Evolutionary conservation across 1,284 basidiomycete species (phyloP).

Genomic region (Ceratobasidium sp.): DNA sequence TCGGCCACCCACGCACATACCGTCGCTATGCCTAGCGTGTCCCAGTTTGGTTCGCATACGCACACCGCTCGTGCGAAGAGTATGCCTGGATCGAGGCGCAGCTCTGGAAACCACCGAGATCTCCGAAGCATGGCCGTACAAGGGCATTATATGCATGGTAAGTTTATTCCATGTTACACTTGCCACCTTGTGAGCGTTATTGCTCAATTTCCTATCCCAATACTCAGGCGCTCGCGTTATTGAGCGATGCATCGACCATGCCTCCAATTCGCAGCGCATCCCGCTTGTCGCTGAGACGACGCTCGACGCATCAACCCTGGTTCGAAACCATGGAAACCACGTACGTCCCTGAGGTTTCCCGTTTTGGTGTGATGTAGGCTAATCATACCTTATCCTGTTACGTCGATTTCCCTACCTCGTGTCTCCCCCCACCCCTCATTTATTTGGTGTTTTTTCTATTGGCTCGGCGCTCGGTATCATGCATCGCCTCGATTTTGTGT

Average conservation of each 20-base stretch:
- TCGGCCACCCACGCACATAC: slow-evolving; percentile 34
- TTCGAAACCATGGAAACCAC: slow-evolving; percentile 98
- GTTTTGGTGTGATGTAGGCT: too few species aligned
- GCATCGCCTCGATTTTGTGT: too few species aligned
- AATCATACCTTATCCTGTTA: too few species aligned
- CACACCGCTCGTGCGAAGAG: slow-evolving; percentile 81
- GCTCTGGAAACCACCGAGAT: slow-evolving; percentile 49
- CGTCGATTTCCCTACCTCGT: too few species aligned
- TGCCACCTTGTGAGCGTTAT: slow-evolving; percentile 67
- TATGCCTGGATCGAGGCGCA: slow-evolving; percentile 90
- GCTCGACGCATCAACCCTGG: slow-evolving; percentile 96
- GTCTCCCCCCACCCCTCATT: too few species aligned
- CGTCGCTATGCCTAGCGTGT: slow-evolving; percentile 35
- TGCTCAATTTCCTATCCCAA: slow-evolving; percentile 91
- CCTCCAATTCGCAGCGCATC: slow-evolving; percentile 93
- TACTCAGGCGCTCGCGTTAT: slow-evolving; percentile 94
- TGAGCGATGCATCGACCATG: slow-evolving; percentile 98
- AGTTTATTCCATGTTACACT: slow-evolving; percentile 56
- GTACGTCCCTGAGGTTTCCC: slow-evolving; percentile 64
- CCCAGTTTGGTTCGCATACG: slow-evolving; percentile 51
- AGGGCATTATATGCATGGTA: slow-evolving; percentile 77
- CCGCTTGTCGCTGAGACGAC: slow-evolving; percentile 99
- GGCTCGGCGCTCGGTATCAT: too few species aligned
- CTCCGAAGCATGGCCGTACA: slow-evolving; percentile 44
- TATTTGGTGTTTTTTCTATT: too few species aligned